Conservation (phyloP, 495 filamentous ascomycete genomes). For the Aspergillus kassunensis region DNA sequence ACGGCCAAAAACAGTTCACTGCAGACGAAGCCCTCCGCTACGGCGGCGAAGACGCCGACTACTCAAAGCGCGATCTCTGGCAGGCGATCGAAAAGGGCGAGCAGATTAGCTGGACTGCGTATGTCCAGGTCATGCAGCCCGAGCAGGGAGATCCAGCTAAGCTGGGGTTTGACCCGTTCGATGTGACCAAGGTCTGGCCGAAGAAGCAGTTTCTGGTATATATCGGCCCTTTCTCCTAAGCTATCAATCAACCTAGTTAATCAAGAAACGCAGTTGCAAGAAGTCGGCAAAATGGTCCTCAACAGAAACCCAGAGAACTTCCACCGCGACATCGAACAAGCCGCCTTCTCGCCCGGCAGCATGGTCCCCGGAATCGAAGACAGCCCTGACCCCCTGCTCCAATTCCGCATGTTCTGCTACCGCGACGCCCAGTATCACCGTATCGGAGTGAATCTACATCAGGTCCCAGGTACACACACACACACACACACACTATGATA, state of each 20-base stretch:
- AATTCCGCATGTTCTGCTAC: slow-evolving; percentile 51
- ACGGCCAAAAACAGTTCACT: slow-evolving; percentile 53
- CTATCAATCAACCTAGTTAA: background rate
- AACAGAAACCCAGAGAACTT: slow-evolving; percentile 72
- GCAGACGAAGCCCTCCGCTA: slow-evolving; percentile 44
- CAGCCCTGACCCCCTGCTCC: slow-evolving; percentile 45
- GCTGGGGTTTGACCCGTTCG: slow-evolving; percentile 51
- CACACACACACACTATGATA: background rate
- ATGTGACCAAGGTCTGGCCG: slow-evolving; percentile 53
- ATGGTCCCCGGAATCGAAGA: slow-evolving; percentile 51
- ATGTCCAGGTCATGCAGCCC: slow-evolving; percentile 50
- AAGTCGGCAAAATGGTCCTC: slow-evolving; percentile 60
- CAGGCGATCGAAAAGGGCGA: slow-evolving; percentile 46
- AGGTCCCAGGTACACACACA: slow-evolving; percentile 30
- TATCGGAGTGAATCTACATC: slow-evolving; percentile 47
- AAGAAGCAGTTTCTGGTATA: slow-evolving; percentile 31
- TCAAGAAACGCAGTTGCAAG: background rate
- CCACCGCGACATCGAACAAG: slow-evolving; percentile 54
- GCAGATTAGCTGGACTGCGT: slow-evolving; percentile 45
- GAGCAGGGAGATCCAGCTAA: slow-evolving; percentile 44
- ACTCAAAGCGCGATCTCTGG: slow-evolving; percentile 52
- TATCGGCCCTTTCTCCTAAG: background rate
- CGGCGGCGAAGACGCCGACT: slow-evolving; percentile 46
- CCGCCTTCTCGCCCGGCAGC: slow-evolving; percentile 45
- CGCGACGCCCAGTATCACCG: slow-evolving; percentile 49